Evolutionary conservation across 1,284 basidiomycete genomes (phyloP), one percentile per base, ranked within the genome.

Genomic region (Dichomitus squalens): DNA sequence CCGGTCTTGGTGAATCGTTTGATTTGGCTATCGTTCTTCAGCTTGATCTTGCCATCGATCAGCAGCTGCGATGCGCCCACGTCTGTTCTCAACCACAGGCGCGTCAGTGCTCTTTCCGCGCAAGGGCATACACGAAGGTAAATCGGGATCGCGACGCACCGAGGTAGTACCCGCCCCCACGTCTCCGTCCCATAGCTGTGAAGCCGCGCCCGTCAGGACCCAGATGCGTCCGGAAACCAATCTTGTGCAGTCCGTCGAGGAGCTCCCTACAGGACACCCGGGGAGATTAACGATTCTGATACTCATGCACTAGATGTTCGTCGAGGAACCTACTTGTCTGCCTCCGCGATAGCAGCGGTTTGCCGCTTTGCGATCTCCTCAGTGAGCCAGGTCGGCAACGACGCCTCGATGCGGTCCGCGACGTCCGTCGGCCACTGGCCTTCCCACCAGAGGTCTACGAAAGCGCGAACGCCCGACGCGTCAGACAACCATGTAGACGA

Each of bases 1-100:
- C 82, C 83, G 7, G 71, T 79, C 61, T 81, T 76, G 0, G 81
- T 86, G 66, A 84, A 86, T 39, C 71, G 67, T 53, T 80, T 75
- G 59, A 88, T 80, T 53, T 78, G 73, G 43, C 76, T 79, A 52
- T 86, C 86, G 64, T 79, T 85, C 72, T 91, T 89, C 48, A 92
- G 73, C 69, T 90, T 90, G 73, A 93, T 90, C 66, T 87, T 85
- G 27, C 85, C 83, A 55, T 90, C 85, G 27, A 84, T 78, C 63
- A 47, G 11, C 18, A 47, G 29, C 29, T 47, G 44, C 27, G 44
- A 47, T 18, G 44, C 84, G 53, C 88, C 90, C 35, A 82, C 81
- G 58, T 90, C 87, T 74, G 60, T 33, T n/a, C n/a, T 16, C 34
- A 11, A 31, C 29, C 29, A 31, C 29, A 11, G 35, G 8, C 18